Base-by-base conservation (phyloP, 768 basidiomycete species). In the Psilocybe tampanensis region DNA sequence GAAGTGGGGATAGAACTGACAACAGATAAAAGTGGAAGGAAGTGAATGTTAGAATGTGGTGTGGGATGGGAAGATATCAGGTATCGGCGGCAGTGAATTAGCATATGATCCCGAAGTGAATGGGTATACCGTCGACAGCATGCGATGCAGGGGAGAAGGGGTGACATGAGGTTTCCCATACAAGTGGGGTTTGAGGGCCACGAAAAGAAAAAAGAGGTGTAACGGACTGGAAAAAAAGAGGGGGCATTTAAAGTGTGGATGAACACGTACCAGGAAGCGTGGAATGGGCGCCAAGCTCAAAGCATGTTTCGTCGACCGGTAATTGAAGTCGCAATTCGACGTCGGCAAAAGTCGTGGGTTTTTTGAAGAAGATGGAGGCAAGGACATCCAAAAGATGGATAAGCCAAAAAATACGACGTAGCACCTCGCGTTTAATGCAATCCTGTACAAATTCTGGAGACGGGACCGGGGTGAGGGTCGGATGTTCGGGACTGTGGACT, bases 381-480 rank as follows among this genome's bases (percentile, higher is more conserved):
- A 78, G 71, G 60, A 80, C 71, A 65, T 88, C 84, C 65, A 88
- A 76, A 58, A 85, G 72, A 66, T 86, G 83, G 56, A 90, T 83
- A 53, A 90, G 76, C 90, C 91, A 93, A 71, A 92, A 92, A 56
- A 89, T 84, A 54, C 91, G 84, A 44, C 91, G 86, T n/a, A 86
- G 77, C 59, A 88, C 88, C 74, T 94, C 90, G 58, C 85, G 86
- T 64, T 90, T 86, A 61, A 89, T 83, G 45, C 81, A 81, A 52
- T 76, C 76, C 59, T 86, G 80, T 21, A 85, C 84, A 61, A 83
- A 83, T 51, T 83, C 81, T 51, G 82, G 75, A 56, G 84, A 78
- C 50, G 85, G 84, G 42, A 82, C 72, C 45, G 85, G 81, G 36
- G 87, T 81, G 59, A 83, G 75, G 53, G 80, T 78, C 33, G 84